Conservation (phyloP, 768 basidiomycete genomes). For the Kwoniella europaea region DNA sequence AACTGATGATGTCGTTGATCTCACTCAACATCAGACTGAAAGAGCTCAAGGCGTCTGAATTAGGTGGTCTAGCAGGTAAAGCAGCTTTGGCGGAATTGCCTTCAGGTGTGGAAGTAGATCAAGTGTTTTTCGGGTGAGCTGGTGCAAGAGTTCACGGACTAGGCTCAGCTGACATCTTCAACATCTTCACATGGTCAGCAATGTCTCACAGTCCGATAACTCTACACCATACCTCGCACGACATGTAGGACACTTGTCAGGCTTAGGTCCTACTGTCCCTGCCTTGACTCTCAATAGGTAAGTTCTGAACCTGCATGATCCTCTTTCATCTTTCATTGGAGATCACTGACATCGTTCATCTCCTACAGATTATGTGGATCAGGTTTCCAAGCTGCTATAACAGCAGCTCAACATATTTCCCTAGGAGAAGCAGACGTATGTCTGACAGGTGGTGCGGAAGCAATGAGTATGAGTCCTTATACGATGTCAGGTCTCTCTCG, state of each 20-base stretch:
- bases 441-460: constrained; percentile 58
- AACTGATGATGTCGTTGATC: not conserved
- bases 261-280: constrained; percentile 55
- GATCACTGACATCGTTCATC: not conserved
- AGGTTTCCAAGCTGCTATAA: constrained; percentile 59
- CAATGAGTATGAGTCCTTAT: constrained; percentile 56
- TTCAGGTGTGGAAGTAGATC: constrained; percentile 57
- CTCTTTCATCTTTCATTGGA: not conserved
- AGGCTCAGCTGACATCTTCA: not conserved
- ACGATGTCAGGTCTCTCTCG: constrained; percentile 56
- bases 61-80: constrained; percentile 59
- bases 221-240: constrained; percentile 59
- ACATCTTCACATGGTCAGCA: constrained; percentile 30
- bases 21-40: constrained; percentile 39
- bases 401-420: constrained; percentile 59
- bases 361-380: constrained; percentile 57
- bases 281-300: constrained; percentile 59
- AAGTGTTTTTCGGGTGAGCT: constrained; percentile 60
- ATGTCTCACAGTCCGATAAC: constrained; percentile 58
- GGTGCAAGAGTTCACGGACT: not conserved
- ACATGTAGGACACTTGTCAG: constrained; percentile 60
- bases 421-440: constrained; percentile 59
- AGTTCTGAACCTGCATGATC: constrained; percentile 5
- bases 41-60: constrained; percentile 56
- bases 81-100: constrained; percentile 60